Conservation (phyloP, 2,329 filamentous ascomycete genomes). For the Ascosphaera pollenicola region DNA sequence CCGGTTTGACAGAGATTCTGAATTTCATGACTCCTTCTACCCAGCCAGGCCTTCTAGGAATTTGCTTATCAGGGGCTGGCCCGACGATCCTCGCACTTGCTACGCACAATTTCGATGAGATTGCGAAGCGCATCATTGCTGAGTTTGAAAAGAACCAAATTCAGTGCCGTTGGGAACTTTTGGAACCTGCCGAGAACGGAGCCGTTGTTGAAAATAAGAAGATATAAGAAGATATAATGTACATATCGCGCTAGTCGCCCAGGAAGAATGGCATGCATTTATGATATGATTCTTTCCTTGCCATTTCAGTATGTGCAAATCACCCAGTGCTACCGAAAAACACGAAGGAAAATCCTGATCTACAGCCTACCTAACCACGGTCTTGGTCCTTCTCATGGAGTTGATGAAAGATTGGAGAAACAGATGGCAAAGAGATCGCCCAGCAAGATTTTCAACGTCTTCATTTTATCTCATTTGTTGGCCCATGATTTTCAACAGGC, state of each 20-base stretch:
- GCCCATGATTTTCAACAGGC: too few species aligned
- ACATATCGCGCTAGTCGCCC: not conserved
- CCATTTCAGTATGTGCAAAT: too few species aligned
- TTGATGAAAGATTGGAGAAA: too few species aligned
- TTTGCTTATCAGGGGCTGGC: constrained; percentile 85
- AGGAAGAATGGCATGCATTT: too few species aligned
- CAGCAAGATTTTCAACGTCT: too few species aligned
- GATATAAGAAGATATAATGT: not conserved
- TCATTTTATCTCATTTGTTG: too few species aligned
- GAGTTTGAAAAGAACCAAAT: constrained; percentile 46
- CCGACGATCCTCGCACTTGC: constrained; percentile 88
- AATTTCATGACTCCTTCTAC: constrained; percentile 73
- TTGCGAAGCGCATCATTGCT: constrained; percentile 56
- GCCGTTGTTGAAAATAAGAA: constrained; percentile 15
- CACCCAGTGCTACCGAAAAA: too few species aligned
- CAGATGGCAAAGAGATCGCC: too few species aligned
- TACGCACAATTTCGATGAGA: constrained; percentile 69
- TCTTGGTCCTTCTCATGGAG: too few species aligned
- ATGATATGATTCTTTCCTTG: too few species aligned
- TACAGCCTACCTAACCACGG: too few species aligned
- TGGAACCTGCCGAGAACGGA: constrained; percentile 61
- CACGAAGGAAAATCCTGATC: too few species aligned
- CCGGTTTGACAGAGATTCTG: constrained; percentile 75
- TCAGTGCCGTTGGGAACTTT: constrained; percentile 62
- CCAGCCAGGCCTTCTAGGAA: constrained; percentile 73